Evolutionary conservation across 106 monocot genomes (phyloP), one percentile per base, ranked within the genome.

Genomic region (Dactylorhiza incarnata): DNA sequence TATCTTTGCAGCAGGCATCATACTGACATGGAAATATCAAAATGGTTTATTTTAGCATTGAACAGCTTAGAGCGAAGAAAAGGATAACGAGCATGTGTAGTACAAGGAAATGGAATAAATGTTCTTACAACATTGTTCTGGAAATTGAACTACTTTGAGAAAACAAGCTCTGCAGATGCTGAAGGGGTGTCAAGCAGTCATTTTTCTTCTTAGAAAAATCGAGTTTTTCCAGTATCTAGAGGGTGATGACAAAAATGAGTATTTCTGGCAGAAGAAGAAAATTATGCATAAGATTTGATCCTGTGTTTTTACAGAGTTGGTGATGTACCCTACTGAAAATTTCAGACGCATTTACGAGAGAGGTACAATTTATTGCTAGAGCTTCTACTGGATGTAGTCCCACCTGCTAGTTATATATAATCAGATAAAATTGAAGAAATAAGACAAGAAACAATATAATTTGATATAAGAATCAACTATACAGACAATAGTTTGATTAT

Each of bases 251-350:
- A 72, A 49, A 48, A 23, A 72, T 49, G 12, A 72, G 72, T 1
- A 48, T 10, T 49, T 72, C n/a, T 0, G 11, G 48, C 37, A 37
- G 1, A 37, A 37, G 1, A 3, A 72, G 22, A 49, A 48, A 72
- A 29, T 10, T 6, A 72, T 49, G n/a, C 0, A 69, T 9, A 25
- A 72, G 9, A 49, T 72, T 49, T 49, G 49, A 49, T 72, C 49
- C 5, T 44, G 19, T 72, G 10, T 49, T 19, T 49, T 72, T 44
- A 49, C 49, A 22, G 49, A 48, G 5, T 26, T 58, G 17, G 22
- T 66, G 19, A 52, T 45, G 15, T 77, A 97, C 93, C 97, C 85
- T 99, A 73, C 76, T 86, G 63, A 94, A 94, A 86, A 99, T 88
- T 72, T 87, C 89, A 37, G 86, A 80, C 50, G 97, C 82, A 48